phyloP scores from a whole-genome alignment of 2,329 filamentous ascomycete genomes.

The Sporothrix luriei region DNA sequence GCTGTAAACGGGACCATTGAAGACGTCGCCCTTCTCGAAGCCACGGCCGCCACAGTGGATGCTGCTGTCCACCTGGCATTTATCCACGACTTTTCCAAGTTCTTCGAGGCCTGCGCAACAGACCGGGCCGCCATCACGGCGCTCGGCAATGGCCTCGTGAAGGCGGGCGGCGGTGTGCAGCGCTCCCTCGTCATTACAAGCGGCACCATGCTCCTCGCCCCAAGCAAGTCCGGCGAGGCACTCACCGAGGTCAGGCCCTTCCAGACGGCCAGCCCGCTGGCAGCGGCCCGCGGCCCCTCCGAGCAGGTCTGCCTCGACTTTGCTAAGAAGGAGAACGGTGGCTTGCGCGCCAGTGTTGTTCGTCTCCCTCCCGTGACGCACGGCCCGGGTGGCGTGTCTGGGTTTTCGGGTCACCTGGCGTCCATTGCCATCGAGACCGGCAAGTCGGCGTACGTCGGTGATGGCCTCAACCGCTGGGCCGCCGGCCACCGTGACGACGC shows the following conservation, averaged over 20 bases:
- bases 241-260: conserved; percentile 37
- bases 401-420: conserved; percentile 41
- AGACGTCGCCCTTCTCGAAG: conserved; percentile 43
- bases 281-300: conserved; percentile 34
- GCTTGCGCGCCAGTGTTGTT: conserved; percentile 43
- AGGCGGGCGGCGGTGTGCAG: neutral
- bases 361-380: conserved; percentile 48
- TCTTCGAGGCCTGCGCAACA: conserved; percentile 37
- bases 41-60: conserved; percentile 42
- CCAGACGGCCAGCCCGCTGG: conserved; percentile 26
- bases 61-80: conserved; percentile 50
- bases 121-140: conserved; percentile 46
- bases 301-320: conserved; percentile 39
- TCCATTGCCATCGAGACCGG: conserved; percentile 40
- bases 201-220: conserved; percentile 41
- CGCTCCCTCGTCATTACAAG: conserved; percentile 43
- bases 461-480: conserved; percentile 45
- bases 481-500: conserved; percentile 46
- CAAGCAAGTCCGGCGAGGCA: conserved; percentile 41
- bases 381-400: conserved; percentile 41
- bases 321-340: conserved; percentile 36
- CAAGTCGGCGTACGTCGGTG: conserved; percentile 43
- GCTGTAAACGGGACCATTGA: conserved; percentile 44
- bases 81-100: conserved; percentile 47
- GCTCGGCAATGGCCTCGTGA: conserved; percentile 42